phyloP scores from a whole-genome alignment of 164 flowering plant species.

The Vitis rotundifolia region DNA sequence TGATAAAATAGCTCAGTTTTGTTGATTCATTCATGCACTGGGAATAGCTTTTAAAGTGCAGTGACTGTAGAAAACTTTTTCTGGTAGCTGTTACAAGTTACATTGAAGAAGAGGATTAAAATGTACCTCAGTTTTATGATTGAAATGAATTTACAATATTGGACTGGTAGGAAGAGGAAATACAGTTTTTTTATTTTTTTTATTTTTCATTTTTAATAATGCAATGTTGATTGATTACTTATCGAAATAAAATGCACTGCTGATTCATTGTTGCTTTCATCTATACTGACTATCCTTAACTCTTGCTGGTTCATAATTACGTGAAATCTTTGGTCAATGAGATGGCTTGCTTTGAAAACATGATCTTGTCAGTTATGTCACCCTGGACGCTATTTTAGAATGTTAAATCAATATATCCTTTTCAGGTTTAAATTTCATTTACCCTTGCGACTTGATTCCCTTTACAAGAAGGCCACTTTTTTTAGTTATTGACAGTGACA shows the following conservation, averaged over 20 bases:
- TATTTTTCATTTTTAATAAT: neutral
- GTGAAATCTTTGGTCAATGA: neutral
- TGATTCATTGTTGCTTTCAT: no score
- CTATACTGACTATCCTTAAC: neutral
- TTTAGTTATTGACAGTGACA: constrained; percentile 81
- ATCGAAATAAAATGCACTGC: neutral
- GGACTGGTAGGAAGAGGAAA: neutral
- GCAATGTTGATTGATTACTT: neutral
- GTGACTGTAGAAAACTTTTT: no score
- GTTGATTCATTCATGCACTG: no score
- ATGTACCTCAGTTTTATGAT: neutral
- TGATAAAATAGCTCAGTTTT: no score
- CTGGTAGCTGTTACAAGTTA: no score
- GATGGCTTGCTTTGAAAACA: neutral
- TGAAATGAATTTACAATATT: neutral
- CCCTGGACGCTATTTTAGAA: neutral
- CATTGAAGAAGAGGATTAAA: no score
- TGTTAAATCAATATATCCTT: neutral
- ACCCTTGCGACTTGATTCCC: constrained; percentile 84
- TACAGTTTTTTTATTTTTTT: neutral
- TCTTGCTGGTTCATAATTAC: neutral
- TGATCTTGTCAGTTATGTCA: neutral
- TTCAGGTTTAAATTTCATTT: constrained; percentile 76
- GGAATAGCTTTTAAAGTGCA: no score
- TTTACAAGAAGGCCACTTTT: constrained; percentile 94